Evolutionary conservation across 2,329 filamentous ascomycete genomes (phyloP), one percentile per base, ranked within the genome.

Genomic region (Fusarium metavorans): DNA sequence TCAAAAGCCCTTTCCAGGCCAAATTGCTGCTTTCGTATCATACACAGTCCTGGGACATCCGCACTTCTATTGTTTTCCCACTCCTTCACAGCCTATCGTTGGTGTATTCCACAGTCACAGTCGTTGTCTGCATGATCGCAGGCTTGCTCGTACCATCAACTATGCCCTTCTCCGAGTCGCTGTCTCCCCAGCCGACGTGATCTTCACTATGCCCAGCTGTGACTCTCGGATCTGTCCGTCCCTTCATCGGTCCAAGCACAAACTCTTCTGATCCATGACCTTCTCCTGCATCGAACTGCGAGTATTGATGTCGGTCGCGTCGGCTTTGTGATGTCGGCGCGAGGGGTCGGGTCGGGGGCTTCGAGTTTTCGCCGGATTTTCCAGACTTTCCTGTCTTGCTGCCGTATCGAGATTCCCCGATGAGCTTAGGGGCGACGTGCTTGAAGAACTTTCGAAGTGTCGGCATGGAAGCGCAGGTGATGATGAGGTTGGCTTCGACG

Each of bases 401-500:
- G 25, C 76, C 76, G 10, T 77, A 77, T 27, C 65, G 62, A 54
- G 76, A 78, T 56, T 77, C 74, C 30, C 80, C 79, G 20, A 83
- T 77, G 27, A 83, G 61, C 6, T 72, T 78, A 2, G 83, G 83
- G 0, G 82, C 80, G 13, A 85, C 76, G 62, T 84, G 82, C 3
- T 77, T 77, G 67, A 85, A 78, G 78, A 85, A 85, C 20, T 82
- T 82, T 30, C 82, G 80, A 1, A 85, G 70, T 1, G 84, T 85
- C 0, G 84, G 83, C 37, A 85, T 79, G 25, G 82, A 83, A 23
- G 82, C 83, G 73, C 83, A 85, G 14, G 84, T 82, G 32, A 85
- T 79, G 60, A 85, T 80, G 0, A 85, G 77, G 43, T 86, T 85
- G 1, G 79, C 75, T 67, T 86, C 84, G 39, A 85, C 74, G 43